phyloP scores from a whole-genome alignment of 192 early-diverging fungal genomes.

The Gaertneriomyces semiglobifer region DNA sequence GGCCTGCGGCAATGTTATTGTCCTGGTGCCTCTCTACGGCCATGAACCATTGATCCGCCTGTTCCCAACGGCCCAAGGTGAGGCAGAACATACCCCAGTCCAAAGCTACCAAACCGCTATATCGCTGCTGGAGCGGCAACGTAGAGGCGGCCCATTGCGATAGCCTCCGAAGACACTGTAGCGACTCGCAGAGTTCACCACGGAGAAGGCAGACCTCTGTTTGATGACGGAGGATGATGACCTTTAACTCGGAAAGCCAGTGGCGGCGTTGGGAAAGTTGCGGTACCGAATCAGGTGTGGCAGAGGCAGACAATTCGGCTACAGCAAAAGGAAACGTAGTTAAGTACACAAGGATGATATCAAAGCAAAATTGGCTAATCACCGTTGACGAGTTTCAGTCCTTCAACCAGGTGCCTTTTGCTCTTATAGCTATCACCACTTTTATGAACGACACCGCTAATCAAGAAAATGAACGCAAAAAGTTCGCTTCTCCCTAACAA shows the following conservation, averaged over 20 bases:
- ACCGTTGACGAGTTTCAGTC: constrained; percentile 25
- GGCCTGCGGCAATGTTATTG: too few species aligned
- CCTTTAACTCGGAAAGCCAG: constrained; percentile 21
- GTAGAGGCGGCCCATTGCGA: constrained; percentile 9
- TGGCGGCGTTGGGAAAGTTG: not conserved
- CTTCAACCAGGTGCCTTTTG: constrained; percentile 26
- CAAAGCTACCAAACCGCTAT: not conserved
- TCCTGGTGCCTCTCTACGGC: not conserved
- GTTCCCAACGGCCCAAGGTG: constrained; percentile 3
- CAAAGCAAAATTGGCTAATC: not conserved
- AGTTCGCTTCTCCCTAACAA: constrained; percentile 13
- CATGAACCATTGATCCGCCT: constrained; percentile 11
- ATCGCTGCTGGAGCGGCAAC: constrained; percentile 4
- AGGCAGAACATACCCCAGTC: constrained; percentile 28
- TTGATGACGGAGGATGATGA: constrained; percentile 19
- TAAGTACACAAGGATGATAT: not conserved
- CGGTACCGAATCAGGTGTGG: not conserved
- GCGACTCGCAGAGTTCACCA: constrained; percentile 9
- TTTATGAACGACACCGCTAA: constrained; percentile 21
- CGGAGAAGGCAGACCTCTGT: constrained; percentile 17
- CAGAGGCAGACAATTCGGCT: not conserved
- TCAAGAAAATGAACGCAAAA: constrained; percentile 10
- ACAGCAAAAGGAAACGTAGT: not conserved
- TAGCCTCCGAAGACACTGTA: constrained; percentile 17
- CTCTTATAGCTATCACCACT: constrained; percentile 19